These are phyloP conservation scores for Leavenworthia alabamica DNA, from an alignment of 345 rosid species.

Conservation along the genomic window DNA sequence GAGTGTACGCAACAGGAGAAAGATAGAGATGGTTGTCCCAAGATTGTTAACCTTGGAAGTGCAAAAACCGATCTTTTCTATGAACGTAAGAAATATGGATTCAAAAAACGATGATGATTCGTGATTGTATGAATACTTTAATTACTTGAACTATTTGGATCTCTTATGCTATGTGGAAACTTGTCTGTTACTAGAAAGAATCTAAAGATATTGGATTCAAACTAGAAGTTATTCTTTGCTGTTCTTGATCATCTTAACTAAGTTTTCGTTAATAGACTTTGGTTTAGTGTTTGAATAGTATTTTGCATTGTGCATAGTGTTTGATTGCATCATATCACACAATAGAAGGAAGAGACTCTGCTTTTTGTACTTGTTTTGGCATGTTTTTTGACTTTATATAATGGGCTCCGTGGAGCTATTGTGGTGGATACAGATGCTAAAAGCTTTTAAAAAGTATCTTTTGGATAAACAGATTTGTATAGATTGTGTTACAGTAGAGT, in stretches of 20 bases:
- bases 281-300: neutral
- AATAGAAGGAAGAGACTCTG: neutral
- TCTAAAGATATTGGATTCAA: conserved; percentile 4
- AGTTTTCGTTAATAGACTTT: neutral
- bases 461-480: neutral
- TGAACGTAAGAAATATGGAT: conserved; percentile 59
- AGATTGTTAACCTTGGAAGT: conserved; percentile 60
- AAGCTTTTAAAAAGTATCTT: neutral
- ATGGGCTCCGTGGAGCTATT: neutral
- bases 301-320: conserved; percentile 2
- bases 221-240: neutral
- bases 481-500: neutral
- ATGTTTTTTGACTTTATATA: neutral
- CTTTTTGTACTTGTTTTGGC: neutral
- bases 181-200: neutral
- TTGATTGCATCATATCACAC: neutral
- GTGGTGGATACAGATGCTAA: neutral
- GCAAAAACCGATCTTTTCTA: conserved; percentile 58
- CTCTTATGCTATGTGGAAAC: conserved; percentile 15
- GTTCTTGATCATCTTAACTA: neutral
- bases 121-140: neutral
- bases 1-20: conserved; percentile 74
- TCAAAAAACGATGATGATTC: conserved; percentile 39
- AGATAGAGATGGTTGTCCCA: conserved; percentile 61
- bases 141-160: conserved; percentile 20